Conservation (phyloP, 176 grass and related monocot species). For the Ananas comosus region DNA sequence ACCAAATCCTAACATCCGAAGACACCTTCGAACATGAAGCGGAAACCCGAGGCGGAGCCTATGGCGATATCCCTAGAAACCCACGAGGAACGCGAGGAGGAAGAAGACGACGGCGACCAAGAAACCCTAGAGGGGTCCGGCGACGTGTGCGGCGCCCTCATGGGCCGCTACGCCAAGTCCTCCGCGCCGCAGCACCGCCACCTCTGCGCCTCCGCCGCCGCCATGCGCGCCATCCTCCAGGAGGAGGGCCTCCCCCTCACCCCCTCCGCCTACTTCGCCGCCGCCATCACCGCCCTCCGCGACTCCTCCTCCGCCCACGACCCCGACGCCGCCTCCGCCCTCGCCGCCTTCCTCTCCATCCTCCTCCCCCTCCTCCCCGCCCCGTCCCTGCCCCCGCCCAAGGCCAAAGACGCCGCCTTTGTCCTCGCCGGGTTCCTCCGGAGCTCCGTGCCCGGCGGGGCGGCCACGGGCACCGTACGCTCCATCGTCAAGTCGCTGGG, state of each 20-base stretch:
- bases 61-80: background rate
- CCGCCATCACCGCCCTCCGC: constrained; percentile 45
- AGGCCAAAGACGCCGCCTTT: constrained; percentile 34
- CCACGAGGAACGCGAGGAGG: background rate
- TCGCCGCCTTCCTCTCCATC: constrained; percentile 72
- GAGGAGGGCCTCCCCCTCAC: constrained; percentile 54
- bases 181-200: constrained; percentile 87
- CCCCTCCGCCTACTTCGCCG: constrained; percentile 50
- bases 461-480: constrained; percentile 70
- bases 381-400: constrained; percentile 27
- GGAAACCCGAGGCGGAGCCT: background rate
- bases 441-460: constrained; percentile 17
- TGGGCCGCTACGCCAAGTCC: constrained; percentile 77
- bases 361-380: constrained; percentile 50
- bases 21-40: background rate
- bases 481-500: constrained; percentile 79
- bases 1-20: background rate
- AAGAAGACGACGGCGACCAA: constrained; percentile 20
- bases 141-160: constrained; percentile 61
- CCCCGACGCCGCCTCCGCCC: constrained; percentile 41
- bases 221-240: constrained; percentile 74
- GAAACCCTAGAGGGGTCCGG: constrained; percentile 43
- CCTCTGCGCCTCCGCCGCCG: constrained; percentile 83
- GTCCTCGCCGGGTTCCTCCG: constrained; percentile 46
- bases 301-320: constrained; percentile 39